Evolutionary conservation across 1,139 yeast genomes (phyloP).

Genomic region (Blastobotrys arbuscula): DNA sequence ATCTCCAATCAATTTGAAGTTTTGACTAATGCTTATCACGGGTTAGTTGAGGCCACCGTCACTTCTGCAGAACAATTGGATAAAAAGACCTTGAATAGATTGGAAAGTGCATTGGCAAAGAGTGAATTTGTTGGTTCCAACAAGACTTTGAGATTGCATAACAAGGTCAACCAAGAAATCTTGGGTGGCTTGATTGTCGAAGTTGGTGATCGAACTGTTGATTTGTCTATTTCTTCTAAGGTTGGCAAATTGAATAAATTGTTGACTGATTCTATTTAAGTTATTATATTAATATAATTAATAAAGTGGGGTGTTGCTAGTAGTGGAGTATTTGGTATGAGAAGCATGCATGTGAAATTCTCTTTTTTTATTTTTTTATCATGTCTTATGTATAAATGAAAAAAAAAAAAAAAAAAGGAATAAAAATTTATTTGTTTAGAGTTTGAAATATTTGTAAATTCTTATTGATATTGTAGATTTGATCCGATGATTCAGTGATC

Average conservation of each 20-base stretch:
- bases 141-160: constrained; percentile 77
- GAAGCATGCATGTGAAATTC: too few relatives aligned
- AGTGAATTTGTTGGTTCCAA: constrained; percentile 80
- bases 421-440: too few relatives aligned
- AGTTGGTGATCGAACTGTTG: constrained; percentile 96
- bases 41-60: constrained; percentile 88
- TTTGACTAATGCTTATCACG: constrained; percentile 84
- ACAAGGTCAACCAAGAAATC: constrained; percentile 82
- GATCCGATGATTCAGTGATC: too few relatives aligned
- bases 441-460: too few relatives aligned
- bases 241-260: constrained; percentile 85
- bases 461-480: too few relatives aligned
- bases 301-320: too few relatives aligned
- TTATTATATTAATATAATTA: neutral
- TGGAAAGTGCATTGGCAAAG: constrained; percentile 71
- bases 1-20: constrained; percentile 68
- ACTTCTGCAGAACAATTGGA: constrained; percentile 85
- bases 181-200: constrained; percentile 95
- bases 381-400: neutral
- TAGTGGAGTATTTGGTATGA: too few relatives aligned
- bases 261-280: constrained; percentile 73
- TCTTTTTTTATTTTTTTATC: neutral
- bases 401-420: neutral
- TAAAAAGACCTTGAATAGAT: constrained; percentile 68
- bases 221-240: constrained; percentile 79